phyloP scores from a whole-genome alignment of 257 asterid genomes.

The Solanum lycopersicoides region DNA sequence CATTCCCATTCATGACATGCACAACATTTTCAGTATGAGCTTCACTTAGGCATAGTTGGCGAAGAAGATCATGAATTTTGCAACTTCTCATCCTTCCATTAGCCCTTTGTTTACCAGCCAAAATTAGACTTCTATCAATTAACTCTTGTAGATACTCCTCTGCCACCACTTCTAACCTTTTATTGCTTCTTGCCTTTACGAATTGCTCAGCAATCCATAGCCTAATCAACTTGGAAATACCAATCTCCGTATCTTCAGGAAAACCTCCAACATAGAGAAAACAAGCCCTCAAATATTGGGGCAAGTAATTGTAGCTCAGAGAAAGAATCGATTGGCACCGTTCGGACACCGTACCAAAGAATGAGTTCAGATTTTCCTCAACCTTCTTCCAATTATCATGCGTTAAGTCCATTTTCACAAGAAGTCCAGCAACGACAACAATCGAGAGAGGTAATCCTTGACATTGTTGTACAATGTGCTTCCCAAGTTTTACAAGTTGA shows the following conservation, averaged over 20 bases:
- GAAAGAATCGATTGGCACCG: background rate
- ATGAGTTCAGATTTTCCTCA: background rate
- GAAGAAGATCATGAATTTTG: background rate
- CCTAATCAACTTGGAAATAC: background rate
- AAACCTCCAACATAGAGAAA: background rate
- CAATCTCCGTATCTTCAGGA: background rate
- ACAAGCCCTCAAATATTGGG: background rate
- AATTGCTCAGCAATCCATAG: conserved; percentile 9
- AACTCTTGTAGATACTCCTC: background rate
- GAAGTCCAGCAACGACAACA: no score
- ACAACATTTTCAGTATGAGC: background rate
- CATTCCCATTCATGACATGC: background rate
- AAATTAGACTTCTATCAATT: background rate
- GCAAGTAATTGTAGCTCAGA: background rate
- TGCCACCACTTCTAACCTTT: background rate
- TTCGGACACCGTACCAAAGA: background rate
- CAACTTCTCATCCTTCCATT: background rate
- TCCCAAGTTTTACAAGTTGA: background rate
- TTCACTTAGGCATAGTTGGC: background rate
- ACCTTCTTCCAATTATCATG: background rate
- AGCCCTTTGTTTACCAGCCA: background rate
- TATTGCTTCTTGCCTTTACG: background rate
- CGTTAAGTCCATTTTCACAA: no score
- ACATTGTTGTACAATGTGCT: background rate
- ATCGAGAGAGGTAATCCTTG: no score